These are phyloP conservation scores for Darksidea phi DNA, from an alignment of 495 filamentous ascomycete species.

Conservation along the genomic window DNA sequence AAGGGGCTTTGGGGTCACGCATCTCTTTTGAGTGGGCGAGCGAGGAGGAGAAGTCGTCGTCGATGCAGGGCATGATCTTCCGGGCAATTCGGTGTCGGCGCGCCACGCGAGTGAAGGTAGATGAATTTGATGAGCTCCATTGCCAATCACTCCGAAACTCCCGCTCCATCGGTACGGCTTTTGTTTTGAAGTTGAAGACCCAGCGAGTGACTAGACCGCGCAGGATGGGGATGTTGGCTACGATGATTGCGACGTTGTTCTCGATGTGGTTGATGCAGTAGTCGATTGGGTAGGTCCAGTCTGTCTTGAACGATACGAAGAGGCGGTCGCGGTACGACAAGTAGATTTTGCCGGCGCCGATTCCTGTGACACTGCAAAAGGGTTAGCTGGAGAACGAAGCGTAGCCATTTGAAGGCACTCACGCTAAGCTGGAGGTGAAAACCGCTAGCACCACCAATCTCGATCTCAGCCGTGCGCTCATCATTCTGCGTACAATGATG, in stretches of 20 bases:
- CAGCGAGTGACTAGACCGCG: slow-evolving; percentile 34
- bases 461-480: slow-evolving; percentile 33
- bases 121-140: slow-evolving; percentile 32
- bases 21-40: slow-evolving; percentile 16
- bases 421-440: slow-evolving; percentile 35
- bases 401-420: neutral
- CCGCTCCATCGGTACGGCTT: slow-evolving; percentile 31
- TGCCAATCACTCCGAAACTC: slow-evolving; percentile 31
- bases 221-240: slow-evolving; percentile 34
- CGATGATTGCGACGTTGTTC: slow-evolving; percentile 36
- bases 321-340: slow-evolving; percentile 34
- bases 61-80: slow-evolving; percentile 32
- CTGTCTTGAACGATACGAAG: slow-evolving; percentile 22
- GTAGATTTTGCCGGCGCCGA: slow-evolving; percentile 34
- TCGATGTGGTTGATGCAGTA: slow-evolving; percentile 38
- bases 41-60: slow-evolving; percentile 29
- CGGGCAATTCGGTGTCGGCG: slow-evolving; percentile 16
- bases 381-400: slow-evolving; percentile 9
- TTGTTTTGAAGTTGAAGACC: slow-evolving; percentile 32
- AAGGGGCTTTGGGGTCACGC: slow-evolving; percentile 15
- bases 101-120: slow-evolving; percentile 26
- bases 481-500: slow-evolving; percentile 33
- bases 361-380: slow-evolving; percentile 27
- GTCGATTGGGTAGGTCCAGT: slow-evolving; percentile 37
- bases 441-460: slow-evolving; percentile 32